A percentile compares a stretch with the other conserved stretches of the same genome.
Conservation (phyloP, 2,329 filamentous ascomycete species). For the Dryadomyces sulphureus region DNA sequence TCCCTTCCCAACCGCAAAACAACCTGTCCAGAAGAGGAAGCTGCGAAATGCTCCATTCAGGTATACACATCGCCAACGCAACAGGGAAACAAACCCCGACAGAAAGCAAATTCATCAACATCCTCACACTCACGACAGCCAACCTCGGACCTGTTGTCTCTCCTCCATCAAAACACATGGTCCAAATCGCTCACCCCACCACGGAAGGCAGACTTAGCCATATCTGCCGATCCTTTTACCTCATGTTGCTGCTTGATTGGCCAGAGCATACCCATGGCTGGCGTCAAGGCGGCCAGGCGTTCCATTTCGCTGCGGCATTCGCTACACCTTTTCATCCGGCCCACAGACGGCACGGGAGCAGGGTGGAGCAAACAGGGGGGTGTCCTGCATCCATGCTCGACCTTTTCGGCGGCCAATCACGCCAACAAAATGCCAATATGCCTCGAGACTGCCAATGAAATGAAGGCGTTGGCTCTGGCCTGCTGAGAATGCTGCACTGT, state of each 20-base stretch:
- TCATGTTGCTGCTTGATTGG: neutral
- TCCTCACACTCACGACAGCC: too few relatives aligned
- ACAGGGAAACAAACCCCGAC: neutral
- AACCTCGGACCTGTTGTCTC: neutral
- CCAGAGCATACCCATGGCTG: neutral
- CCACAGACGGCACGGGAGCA: neutral
- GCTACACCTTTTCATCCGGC: neutral
- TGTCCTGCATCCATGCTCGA: neutral
- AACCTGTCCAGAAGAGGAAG: neutral
- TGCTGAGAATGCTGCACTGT: neutral
- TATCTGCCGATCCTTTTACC: neutral
- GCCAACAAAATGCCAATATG: neutral
- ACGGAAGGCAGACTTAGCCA: neutral
- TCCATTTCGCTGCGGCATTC: too few relatives aligned
- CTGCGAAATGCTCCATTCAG: neutral
- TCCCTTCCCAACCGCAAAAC: neutral
- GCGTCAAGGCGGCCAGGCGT: neutral
- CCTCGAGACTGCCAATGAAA: neutral
- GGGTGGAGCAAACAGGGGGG: neutral
- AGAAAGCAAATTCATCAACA: neutral
- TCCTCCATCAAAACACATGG: neutral
- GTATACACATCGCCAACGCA: neutral
- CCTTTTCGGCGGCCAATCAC: neutral
- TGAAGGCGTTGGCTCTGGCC: neutral
- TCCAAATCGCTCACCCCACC: neutral